Evolutionary conservation across 768 basidiomycete genomes (phyloP).

Genomic region (Phlebiopsis flavidoalba): DNA sequence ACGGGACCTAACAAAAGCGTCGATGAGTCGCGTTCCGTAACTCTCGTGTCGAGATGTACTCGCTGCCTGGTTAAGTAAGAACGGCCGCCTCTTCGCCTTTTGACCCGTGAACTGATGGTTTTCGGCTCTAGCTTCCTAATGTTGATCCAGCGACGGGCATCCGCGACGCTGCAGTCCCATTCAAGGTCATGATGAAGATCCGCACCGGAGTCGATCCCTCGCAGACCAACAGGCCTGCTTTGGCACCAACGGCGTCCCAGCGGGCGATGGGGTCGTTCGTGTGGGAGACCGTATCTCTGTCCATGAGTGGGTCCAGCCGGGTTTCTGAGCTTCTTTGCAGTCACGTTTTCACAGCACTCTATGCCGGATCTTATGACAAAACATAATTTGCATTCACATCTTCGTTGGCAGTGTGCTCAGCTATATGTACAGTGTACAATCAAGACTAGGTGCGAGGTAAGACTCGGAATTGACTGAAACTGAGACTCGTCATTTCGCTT

Average conservation of each 20-base stretch:
- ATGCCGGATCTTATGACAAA: too few species aligned
- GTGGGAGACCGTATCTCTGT: slow-evolving; percentile 56
- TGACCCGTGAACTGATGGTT: neutral
- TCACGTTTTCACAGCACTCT: neutral
- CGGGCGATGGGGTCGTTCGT: slow-evolving; percentile 42
- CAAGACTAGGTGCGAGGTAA: too few species aligned
- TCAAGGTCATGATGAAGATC: slow-evolving; percentile 71
- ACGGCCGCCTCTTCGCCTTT: neutral
- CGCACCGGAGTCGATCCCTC: slow-evolving; percentile 52
- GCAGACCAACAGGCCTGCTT: slow-evolving; percentile 51
- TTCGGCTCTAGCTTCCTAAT: slow-evolving; percentile 56
- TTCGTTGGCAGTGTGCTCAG: neutral
- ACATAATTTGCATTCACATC: neutral
- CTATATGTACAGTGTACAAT: neutral
- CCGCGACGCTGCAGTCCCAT: slow-evolving; percentile 69
- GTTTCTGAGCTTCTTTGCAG: neutral
- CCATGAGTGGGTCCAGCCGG: slow-evolving; percentile 17
- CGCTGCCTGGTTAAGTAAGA: slow-evolving; percentile 65
- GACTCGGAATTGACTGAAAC: too few species aligned
- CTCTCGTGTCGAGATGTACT: slow-evolving; percentile 62
- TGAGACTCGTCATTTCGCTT: too few species aligned
- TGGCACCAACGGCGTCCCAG: slow-evolving; percentile 59
- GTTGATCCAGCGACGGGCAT: slow-evolving; percentile 59
- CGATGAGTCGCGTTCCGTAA: slow-evolving; percentile 29
- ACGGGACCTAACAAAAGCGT: slow-evolving; percentile 27